phyloP scores from a whole-genome alignment of 2,329 filamentous ascomycete genomes.

The Ophiostoma montium region DNA sequence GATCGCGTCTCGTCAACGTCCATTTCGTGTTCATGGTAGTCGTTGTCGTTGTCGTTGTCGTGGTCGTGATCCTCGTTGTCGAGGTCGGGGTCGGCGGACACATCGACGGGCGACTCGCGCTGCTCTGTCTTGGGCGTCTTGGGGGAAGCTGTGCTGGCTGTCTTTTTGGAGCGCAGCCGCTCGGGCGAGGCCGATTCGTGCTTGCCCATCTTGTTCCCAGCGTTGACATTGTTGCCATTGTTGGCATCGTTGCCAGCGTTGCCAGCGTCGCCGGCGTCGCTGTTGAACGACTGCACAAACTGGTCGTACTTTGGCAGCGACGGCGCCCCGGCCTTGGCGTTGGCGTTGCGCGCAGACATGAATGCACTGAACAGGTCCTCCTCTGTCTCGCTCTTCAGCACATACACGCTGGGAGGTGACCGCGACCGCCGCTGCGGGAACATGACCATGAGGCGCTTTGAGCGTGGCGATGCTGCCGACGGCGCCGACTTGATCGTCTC shows the following conservation, averaged over 20 bases:
- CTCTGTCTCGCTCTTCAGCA: constrained; percentile 6
- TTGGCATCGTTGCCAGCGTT: no score
- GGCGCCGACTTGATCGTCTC: not conserved
- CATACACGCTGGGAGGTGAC: constrained; percentile 9
- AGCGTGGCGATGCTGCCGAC: not conserved
- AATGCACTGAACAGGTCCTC: constrained; percentile 7
- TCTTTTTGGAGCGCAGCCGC: not conserved
- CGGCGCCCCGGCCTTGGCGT: constrained; percentile 2
- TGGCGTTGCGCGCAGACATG: constrained; percentile 3
- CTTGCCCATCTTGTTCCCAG: not conserved
- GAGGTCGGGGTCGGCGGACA: not conserved
- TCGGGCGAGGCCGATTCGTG: not conserved
- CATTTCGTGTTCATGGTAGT: constrained; percentile 1
- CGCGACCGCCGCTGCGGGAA: constrained; percentile 7
- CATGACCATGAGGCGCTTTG: constrained; percentile 9
- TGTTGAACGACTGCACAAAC: not conserved
- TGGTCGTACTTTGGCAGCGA: not conserved
- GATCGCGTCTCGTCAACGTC: not conserved
- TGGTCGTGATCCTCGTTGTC: not conserved
- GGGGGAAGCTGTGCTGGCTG: not conserved
- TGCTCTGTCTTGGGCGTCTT: constrained; percentile 1
- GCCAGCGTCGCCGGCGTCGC: not conserved
- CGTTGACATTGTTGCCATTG: no score
- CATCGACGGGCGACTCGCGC: not conserved
- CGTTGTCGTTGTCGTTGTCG: not conserved